Percentiles rank a stretch among this genome's conserved stretches.
phyloP scores from a whole-genome alignment of 768 basidiomycete species.

The Rhizopogon roseolus region DNA sequence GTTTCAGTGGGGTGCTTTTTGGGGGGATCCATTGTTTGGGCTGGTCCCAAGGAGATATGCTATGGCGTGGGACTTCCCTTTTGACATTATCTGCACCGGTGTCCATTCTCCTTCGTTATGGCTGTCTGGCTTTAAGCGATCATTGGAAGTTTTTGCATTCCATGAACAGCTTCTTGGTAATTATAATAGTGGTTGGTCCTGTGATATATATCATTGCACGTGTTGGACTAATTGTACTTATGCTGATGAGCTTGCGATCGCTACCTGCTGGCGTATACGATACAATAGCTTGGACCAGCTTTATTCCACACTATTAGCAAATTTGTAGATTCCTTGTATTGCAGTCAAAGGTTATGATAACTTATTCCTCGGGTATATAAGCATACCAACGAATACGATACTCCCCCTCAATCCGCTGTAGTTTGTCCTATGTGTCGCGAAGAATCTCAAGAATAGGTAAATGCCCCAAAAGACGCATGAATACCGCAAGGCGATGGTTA shows the following conservation, averaged over 20 bases:
- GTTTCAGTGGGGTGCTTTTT: slow-evolving; percentile 12
- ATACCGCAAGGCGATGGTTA: too few species aligned
- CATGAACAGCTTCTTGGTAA: too few species aligned
- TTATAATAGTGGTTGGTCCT: background rate
- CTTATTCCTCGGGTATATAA: too few species aligned
- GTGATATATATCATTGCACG: slow-evolving; percentile 11
- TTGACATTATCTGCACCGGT: slow-evolving; percentile 2
- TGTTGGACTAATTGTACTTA: slow-evolving; percentile 3
- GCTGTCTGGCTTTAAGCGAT: background rate
- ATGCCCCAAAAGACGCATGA: too few species aligned
- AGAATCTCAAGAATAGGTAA: too few species aligned
- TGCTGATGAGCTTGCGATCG: slow-evolving; percentile 5
- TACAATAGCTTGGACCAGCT: slow-evolving; percentile 13
- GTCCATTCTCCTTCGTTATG: background rate
- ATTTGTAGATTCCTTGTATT: background rate
- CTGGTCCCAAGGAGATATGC: slow-evolving; percentile 18
- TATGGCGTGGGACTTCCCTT: slow-evolving; percentile 17
- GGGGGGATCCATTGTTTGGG: slow-evolving; percentile 23
- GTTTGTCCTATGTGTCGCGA: too few species aligned
- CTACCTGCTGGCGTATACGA: slow-evolving; percentile 9
- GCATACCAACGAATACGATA: too few species aligned
- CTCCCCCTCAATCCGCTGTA: too few species aligned
- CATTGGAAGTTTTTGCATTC: background rate
- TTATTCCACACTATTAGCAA: slow-evolving; percentile 6
- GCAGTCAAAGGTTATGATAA: too few species aligned